Percentiles rank a stretch among this genome's conserved stretches.
Conservation (phyloP, 139 green algal genomes). For the Micractinium conductrix region DNA sequence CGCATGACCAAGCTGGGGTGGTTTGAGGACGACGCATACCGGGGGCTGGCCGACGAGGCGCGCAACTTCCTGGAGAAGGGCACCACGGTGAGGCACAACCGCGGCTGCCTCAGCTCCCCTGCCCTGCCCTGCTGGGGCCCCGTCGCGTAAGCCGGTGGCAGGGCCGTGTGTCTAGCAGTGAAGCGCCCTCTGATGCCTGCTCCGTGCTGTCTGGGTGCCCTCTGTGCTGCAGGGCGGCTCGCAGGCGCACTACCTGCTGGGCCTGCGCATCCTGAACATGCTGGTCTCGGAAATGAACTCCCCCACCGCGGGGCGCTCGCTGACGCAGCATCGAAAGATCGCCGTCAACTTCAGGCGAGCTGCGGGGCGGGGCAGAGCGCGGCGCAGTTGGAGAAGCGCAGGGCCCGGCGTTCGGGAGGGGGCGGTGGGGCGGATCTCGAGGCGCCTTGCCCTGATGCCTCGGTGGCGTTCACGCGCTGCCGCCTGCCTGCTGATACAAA, state of each 20-base stretch:
- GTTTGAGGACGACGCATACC: slow-evolving; percentile 89
- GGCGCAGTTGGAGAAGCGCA: not conserved
- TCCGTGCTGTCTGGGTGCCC: no score
- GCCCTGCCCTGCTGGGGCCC: not conserved
- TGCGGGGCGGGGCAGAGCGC: not conserved
- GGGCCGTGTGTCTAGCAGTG: no score
- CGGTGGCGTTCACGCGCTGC: no score
- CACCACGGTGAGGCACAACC: slow-evolving; percentile 21
- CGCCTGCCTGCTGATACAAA: no score
- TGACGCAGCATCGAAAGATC: slow-evolving; percentile 94
- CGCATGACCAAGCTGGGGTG: slow-evolving; percentile 96
- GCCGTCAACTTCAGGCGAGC: slow-evolving; percentile 59
- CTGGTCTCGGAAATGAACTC: slow-evolving; percentile 95
- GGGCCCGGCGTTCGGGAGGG: no score
- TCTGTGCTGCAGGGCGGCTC: slow-evolving; percentile 27
- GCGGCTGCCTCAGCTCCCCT: no score
- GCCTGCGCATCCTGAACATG: slow-evolving; percentile 89
- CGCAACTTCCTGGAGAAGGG: slow-evolving; percentile 72
- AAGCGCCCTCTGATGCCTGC: no score
- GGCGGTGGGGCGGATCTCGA: no score
- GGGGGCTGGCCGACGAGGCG: slow-evolving; percentile 88
- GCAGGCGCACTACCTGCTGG: slow-evolving; percentile 87
- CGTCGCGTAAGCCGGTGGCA: no score
- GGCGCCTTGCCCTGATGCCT: no score
- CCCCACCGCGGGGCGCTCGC: slow-evolving; percentile 81